Conservation (phyloP, 345 rosid genomes). For the Syzygium oleosum region DNA sequence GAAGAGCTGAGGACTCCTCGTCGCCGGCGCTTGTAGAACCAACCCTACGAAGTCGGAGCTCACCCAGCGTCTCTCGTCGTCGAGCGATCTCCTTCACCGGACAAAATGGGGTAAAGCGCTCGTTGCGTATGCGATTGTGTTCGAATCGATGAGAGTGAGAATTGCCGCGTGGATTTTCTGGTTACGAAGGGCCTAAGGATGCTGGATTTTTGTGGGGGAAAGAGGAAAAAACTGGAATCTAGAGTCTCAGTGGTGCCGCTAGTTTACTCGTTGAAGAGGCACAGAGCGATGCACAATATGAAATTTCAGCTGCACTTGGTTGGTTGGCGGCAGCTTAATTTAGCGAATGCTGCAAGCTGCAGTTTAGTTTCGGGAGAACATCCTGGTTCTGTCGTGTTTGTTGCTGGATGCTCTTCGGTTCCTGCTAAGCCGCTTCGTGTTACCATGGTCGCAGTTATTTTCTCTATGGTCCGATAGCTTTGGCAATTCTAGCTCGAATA, state of each 20-base stretch:
- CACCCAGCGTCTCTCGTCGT: fast-evolving
- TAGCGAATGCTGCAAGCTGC: not conserved
- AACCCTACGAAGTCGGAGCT: not conserved
- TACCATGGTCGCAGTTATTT: not conserved
- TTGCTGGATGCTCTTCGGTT: not conserved
- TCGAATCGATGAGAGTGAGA: not conserved
- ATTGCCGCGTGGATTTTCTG: not conserved
- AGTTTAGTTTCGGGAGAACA: not conserved
- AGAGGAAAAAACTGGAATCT: no score
- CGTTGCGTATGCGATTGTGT: not conserved
- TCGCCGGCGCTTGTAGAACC: not conserved
- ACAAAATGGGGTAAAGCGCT: not conserved
- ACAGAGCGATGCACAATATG: no score
- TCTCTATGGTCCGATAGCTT: not conserved
- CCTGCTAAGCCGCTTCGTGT: not conserved
- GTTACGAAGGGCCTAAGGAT: no score
- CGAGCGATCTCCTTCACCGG: fast-evolving
- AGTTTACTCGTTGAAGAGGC: no score
- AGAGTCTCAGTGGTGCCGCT: no score
- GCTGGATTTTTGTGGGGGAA: no score
- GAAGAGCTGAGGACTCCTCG: not conserved
- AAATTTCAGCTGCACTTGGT: not conserved
- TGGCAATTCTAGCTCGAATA: not conserved
- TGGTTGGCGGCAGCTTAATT: not conserved
- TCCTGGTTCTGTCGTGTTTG: not conserved